These are phyloP conservation scores for Ogataea naganishii DNA, from an alignment of 805 yeast genomes.

Conservation along the genomic window DNA sequence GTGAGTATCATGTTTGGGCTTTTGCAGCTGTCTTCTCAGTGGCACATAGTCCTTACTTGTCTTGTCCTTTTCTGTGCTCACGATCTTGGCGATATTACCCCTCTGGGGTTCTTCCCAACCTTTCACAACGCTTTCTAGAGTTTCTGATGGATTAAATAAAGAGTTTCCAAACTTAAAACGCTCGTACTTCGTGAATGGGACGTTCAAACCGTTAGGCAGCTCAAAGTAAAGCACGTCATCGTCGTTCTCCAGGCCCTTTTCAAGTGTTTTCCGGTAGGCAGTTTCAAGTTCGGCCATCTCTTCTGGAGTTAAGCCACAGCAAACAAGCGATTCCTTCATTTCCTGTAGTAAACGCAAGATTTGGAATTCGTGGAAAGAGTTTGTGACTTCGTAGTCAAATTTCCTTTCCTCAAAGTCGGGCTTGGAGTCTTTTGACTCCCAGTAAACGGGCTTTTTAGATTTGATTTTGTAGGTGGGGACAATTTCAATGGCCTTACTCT, in stretches of 20 bases:
- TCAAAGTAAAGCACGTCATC: slow-evolving; percentile 47
- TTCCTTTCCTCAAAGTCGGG: slow-evolving; percentile 20
- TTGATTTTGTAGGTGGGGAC: slow-evolving; percentile 41
- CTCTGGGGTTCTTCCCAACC: slow-evolving; percentile 33
- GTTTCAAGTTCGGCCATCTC: slow-evolving; percentile 15
- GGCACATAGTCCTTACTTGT: slow-evolving; percentile 64
- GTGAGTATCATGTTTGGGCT: slow-evolving; percentile 18
- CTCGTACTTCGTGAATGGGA: slow-evolving; percentile 46
- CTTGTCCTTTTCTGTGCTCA: slow-evolving; percentile 19
- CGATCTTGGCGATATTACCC: slow-evolving; percentile 38
- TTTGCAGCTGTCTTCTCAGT: slow-evolving; percentile 46
- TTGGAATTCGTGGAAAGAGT: slow-evolving; percentile 49
- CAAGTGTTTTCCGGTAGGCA: slow-evolving; percentile 16
- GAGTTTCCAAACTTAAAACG: slow-evolving; percentile 62
- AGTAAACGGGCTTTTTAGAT: slow-evolving; percentile 27
- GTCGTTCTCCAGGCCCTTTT: slow-evolving; percentile 7
- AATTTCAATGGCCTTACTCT: slow-evolving; percentile 24
- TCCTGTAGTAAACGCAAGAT: slow-evolving; percentile 51
- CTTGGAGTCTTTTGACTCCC: slow-evolving; percentile 16
- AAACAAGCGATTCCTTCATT: slow-evolving; percentile 64
- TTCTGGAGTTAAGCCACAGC: slow-evolving; percentile 26
- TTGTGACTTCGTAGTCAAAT: slow-evolving; percentile 30
- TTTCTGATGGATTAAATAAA: slow-evolving; percentile 53
- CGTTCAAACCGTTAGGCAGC: slow-evolving; percentile 65
- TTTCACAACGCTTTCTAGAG: slow-evolving; percentile 13